Evolutionary conservation across 192 early-diverging fungal species (phyloP).

Genomic region (Coemansia brasiliensis): DNA sequence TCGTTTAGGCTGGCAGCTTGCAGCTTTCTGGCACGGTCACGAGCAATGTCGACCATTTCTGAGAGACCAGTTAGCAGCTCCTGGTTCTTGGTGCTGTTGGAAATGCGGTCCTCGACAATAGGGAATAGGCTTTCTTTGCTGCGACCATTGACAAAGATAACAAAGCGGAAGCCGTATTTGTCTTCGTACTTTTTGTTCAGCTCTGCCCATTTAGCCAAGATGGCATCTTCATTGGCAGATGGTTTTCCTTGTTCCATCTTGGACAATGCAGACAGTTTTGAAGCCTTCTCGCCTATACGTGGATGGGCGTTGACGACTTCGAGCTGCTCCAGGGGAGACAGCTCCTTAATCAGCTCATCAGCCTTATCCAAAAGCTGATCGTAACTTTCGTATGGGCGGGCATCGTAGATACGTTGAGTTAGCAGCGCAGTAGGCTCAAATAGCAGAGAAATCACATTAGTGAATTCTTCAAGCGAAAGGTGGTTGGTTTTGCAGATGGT

Average conservation of each 20-base stretch:
- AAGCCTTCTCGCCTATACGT: slow-evolving; percentile 75
- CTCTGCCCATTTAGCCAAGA: slow-evolving; percentile 62
- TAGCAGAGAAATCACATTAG: slow-evolving; percentile 64
- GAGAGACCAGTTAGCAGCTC: slow-evolving; percentile 71
- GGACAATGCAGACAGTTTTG: slow-evolving; percentile 69
- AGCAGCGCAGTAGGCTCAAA: slow-evolving; percentile 87
- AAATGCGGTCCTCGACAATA: slow-evolving; percentile 68
- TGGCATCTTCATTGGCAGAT: slow-evolving; percentile 57
- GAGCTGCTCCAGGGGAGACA: slow-evolving; percentile 67
- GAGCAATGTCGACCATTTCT: slow-evolving; percentile 82
- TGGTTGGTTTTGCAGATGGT: slow-evolving; percentile 68
- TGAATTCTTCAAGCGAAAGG: slow-evolving; percentile 56
- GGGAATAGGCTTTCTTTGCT: slow-evolving; percentile 74
- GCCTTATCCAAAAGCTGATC: slow-evolving; percentile 63
- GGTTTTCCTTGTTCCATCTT: slow-evolving; percentile 65
- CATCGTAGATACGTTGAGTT: slow-evolving; percentile 65
- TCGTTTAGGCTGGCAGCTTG: slow-evolving; percentile 9
- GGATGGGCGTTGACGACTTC: slow-evolving; percentile 89
- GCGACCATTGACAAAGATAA: slow-evolving; percentile 80
- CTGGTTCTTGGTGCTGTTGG: slow-evolving; percentile 58
- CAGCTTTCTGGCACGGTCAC: slow-evolving; percentile 75
- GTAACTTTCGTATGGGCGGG: slow-evolving; percentile 74
- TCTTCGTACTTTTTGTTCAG: slow-evolving; percentile 69
- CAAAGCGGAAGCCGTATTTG: slow-evolving; percentile 78
- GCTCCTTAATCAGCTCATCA: slow-evolving; percentile 51